phyloP scores from a whole-genome alignment of 306 rosid species.

The Cucurbita argyrosperma region DNA sequence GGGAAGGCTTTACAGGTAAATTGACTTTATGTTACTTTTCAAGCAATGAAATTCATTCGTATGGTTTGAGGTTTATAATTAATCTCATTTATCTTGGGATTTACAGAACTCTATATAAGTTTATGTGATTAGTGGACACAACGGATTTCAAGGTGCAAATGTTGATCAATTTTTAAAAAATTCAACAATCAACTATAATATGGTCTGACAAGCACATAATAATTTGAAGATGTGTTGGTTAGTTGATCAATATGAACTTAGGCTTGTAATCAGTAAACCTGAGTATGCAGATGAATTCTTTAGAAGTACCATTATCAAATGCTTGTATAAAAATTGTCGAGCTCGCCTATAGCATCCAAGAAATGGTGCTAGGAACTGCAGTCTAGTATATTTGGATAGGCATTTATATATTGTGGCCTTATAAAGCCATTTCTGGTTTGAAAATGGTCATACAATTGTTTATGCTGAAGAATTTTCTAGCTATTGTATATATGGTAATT shows the following conservation, averaged over 20 bases:
- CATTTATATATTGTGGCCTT: neutral
- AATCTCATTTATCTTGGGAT: neutral
- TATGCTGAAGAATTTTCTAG: no score
- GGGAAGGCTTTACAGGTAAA: slow-evolving; percentile 76
- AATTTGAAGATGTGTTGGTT: neutral
- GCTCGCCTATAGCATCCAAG: neutral
- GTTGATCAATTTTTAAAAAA: neutral
- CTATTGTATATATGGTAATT: neutral
- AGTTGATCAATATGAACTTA: no score
- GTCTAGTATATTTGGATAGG: neutral
- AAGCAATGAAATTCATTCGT: neutral
- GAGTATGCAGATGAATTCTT: no score
- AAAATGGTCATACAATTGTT: neutral
- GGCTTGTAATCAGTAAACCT: neutral
- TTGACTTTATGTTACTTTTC: neutral
- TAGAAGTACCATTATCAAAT: neutral
- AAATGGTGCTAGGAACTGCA: neutral
- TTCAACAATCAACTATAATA: neutral
- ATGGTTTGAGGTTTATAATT: neutral
- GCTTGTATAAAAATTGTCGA: neutral
- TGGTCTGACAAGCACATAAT: neutral
- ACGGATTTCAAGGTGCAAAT: neutral
- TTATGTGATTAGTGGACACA: neutral
- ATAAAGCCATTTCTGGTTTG: neutral
- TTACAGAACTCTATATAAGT: neutral